A percentile compares a stretch with the other conserved stretches of the same genome.
Conservation (phyloP, 257 asterid species). For the Nicotiana obtusifolia region DNA sequence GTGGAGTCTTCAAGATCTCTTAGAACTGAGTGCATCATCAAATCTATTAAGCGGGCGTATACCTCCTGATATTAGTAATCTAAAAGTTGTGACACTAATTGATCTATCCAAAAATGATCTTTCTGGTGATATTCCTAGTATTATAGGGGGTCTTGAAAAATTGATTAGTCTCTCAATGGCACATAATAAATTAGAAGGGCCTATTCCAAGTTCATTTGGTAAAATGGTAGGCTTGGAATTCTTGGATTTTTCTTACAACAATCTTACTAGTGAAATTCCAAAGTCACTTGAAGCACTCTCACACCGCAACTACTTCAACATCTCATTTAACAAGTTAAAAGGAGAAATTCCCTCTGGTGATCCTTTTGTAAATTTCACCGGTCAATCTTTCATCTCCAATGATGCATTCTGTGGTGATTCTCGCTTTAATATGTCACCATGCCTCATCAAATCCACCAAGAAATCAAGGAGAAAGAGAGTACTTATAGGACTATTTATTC, state of each 20-base stretch:
- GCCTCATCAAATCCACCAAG: background rate
- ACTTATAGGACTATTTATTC: background rate
- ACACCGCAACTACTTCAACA: background rate
- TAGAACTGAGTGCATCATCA: background rate
- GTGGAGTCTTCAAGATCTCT: slow-evolving; percentile 6
- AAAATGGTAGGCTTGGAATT: background rate
- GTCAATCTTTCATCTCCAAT: slow-evolving; percentile 6
- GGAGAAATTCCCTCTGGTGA: slow-evolving; percentile 13
- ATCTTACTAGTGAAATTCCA: slow-evolving; percentile 1
- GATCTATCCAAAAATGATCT: slow-evolving; percentile 6
- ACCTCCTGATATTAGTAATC: slow-evolving; percentile 6
- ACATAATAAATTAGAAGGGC: slow-evolving; percentile 3
- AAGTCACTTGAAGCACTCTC: slow-evolving; percentile 9
- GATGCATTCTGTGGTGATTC: slow-evolving; percentile 5
- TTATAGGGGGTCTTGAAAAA: background rate
- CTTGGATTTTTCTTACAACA: slow-evolving; percentile 5
- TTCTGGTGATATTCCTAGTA: background rate
- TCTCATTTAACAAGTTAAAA: slow-evolving; percentile 7
- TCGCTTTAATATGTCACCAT: background rate
- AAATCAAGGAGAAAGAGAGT: background rate
- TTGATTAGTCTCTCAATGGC: background rate
- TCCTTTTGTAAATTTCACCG: background rate
- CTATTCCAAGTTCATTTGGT: slow-evolving; percentile 9
- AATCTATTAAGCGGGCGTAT: slow-evolving; percentile 1
- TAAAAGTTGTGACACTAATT: background rate